phyloP scores from a whole-genome alignment of 192 early-diverging fungal species.

The Coemansia sp. region DNA sequence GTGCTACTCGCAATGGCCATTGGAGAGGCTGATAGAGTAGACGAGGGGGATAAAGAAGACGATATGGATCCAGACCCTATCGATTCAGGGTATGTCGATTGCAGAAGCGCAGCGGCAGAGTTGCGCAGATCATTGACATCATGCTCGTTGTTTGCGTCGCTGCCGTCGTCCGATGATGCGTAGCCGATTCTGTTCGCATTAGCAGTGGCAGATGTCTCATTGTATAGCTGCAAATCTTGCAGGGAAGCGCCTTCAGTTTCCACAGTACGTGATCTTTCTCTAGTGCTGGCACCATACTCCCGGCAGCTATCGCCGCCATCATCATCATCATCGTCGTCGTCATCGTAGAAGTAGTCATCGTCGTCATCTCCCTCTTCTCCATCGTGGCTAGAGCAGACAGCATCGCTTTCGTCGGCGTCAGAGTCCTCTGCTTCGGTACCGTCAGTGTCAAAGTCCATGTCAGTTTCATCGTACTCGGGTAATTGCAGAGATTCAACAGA shows the following conservation, averaged over 20 bases:
- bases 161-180: conserved; percentile 9
- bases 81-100: conserved; percentile 35
- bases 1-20: conserved; percentile 42
- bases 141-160: conserved; percentile 7
- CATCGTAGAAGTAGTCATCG: neutral
- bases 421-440: conserved; percentile 27
- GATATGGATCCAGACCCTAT: conserved; percentile 40
- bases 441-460: conserved; percentile 30
- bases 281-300: no score
- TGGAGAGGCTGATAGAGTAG: conserved; percentile 47
- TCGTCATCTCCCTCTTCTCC: neutral
- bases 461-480: conserved; percentile 46
- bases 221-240: neutral
- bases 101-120: conserved; percentile 39
- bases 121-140: conserved; percentile 29
- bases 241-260: neutral
- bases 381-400: neutral
- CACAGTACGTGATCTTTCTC: neutral
- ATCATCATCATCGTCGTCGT: no score
- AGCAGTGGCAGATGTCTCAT: neutral
- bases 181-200: neutral
- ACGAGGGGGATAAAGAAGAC: conserved; percentile 49
- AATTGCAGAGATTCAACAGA: conserved; percentile 39
- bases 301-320: no score
- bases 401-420: conserved; percentile 11